phyloP scores from a whole-genome alignment of 805 yeast species.

The Trichomonascus vanleenenianus region DNA sequence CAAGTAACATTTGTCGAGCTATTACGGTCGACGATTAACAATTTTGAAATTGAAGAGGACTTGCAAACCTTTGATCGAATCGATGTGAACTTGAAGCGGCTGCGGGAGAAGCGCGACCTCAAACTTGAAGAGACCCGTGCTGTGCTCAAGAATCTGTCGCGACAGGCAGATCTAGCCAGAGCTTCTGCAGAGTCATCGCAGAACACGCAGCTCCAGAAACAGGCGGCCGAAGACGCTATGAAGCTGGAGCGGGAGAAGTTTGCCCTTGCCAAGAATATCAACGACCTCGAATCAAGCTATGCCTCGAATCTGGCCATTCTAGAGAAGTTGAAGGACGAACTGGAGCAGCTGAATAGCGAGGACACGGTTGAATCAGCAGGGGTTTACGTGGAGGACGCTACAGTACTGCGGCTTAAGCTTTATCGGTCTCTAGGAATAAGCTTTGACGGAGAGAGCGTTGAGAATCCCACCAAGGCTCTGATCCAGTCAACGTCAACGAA shows the following conservation, averaged over 20 bases:
- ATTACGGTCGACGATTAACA: constrained; percentile 11
- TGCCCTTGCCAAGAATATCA: constrained; percentile 22
- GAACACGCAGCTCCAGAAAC: constrained; percentile 10
- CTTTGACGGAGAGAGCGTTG: constrained; percentile 15
- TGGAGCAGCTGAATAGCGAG: constrained; percentile 14
- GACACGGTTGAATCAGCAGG: constrained; percentile 9
- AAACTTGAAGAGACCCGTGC: constrained; percentile 13
- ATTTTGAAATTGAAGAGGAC: constrained; percentile 19
- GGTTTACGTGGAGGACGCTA: constrained; percentile 14
- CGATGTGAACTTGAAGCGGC: constrained; percentile 7
- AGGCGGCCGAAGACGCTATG: constrained; percentile 11
- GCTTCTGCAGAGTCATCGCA: constrained; percentile 10
- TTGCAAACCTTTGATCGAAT: constrained; percentile 19
- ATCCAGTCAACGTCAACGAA: constrained; percentile 15
- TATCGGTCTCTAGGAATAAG: constrained; percentile 20
- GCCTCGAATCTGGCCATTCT: constrained; percentile 15
- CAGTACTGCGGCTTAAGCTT: constrained; percentile 18
- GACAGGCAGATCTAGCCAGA: constrained; percentile 20
- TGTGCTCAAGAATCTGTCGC: constrained; percentile 12
- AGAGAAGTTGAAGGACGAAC: constrained; percentile 16
- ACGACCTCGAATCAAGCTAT: constrained; percentile 21
- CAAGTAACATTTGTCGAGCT: background rate
- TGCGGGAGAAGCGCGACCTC: constrained; percentile 11
- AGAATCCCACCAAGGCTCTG: constrained; percentile 15
- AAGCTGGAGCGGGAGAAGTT: constrained; percentile 23